A percentile compares a stretch with the other conserved stretches of the same genome.
Conservation (phyloP, 2,329 filamentous ascomycete genomes). For the Coleophoma cylindrospora region DNA sequence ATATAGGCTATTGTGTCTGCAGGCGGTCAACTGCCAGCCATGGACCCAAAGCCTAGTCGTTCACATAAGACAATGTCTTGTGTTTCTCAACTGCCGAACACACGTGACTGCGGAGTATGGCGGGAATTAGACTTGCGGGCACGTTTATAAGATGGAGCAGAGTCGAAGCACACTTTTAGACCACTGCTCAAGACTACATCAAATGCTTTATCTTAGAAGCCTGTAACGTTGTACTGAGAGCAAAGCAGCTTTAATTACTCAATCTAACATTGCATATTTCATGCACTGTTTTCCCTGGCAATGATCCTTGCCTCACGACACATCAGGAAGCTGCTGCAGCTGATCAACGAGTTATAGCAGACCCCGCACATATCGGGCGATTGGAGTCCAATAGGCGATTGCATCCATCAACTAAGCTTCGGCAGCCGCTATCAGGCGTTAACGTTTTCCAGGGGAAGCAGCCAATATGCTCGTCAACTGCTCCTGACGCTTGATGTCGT, state of each 20-base stretch:
- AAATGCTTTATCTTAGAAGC: neutral
- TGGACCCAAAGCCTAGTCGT: too few relatives aligned
- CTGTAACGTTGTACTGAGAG: neutral
- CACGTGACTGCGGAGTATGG: too few relatives aligned
- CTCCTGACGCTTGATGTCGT: neutral
- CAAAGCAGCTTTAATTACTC: too few relatives aligned
- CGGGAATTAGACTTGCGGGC: too few relatives aligned
- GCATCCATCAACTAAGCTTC: neutral
- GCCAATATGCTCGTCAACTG: conserved; percentile 9
- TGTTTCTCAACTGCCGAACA: too few relatives aligned
- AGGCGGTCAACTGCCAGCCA: too few relatives aligned
- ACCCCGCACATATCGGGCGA: neutral
- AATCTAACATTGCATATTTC: too few relatives aligned
- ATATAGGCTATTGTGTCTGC: too few relatives aligned
- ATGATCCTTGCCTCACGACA: neutral
- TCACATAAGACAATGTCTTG: too few relatives aligned
- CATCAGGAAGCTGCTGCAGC: conserved; percentile 1
- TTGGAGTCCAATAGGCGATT: neutral
- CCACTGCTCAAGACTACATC: too few relatives aligned
- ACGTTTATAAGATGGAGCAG: too few relatives aligned
- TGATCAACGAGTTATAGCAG: neutral
- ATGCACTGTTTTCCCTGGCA: neutral
- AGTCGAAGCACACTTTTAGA: too few relatives aligned
- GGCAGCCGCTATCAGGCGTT: neutral
- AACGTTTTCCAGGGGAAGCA: conserved; percentile 10